Percentiles rank a stretch among this genome's conserved stretches.
Conservation (phyloP, 2,329 filamentous ascomycete genomes). For the Raffaelea albimanens region DNA sequence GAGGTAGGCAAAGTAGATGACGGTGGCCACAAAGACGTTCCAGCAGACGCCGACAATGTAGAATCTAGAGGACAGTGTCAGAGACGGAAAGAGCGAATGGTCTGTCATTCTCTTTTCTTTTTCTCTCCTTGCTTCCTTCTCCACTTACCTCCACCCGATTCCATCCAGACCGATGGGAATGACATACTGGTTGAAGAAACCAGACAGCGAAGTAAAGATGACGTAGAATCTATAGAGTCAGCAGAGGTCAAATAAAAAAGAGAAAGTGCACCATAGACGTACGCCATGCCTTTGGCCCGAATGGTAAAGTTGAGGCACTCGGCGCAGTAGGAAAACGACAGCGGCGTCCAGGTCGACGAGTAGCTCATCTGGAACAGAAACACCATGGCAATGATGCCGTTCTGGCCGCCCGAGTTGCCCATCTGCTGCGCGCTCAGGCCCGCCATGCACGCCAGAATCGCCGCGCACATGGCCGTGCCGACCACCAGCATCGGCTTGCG, state of each 20-base stretch:
- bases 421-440: slow-evolving; percentile 5
- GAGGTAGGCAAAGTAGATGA: slow-evolving; percentile 4
- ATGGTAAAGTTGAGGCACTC: slow-evolving; percentile 6
- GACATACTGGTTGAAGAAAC: slow-evolving; percentile 6
- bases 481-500: slow-evolving; percentile 14
- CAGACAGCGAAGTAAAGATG: slow-evolving; percentile 3
- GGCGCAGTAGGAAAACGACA: slow-evolving; percentile 5
- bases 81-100: too few relatives aligned
- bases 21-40: background rate
- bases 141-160: slow-evolving; percentile 3
- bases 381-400: slow-evolving; percentile 7
- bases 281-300: slow-evolving; percentile 7
- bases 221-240: slow-evolving; percentile 1
- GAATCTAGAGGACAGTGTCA: background rate
- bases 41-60: slow-evolving; percentile 6
- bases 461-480: slow-evolving; percentile 3
- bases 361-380: slow-evolving; percentile 6
- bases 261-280: background rate
- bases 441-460: slow-evolving; percentile 6
- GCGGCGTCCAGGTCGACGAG: slow-evolving; percentile 5
- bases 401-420: background rate
- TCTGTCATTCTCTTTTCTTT: too few relatives aligned
- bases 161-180: slow-evolving; percentile 5
- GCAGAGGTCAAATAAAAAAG: background rate
- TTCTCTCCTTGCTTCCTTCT: too few relatives aligned